A percentile compares a stretch with the other conserved stretches of the same genome.
These are phyloP conservation scores for Globisporangium okanoganense DNA, from an alignment of 352 stramenopile species.

Conservation along the genomic window DNA sequence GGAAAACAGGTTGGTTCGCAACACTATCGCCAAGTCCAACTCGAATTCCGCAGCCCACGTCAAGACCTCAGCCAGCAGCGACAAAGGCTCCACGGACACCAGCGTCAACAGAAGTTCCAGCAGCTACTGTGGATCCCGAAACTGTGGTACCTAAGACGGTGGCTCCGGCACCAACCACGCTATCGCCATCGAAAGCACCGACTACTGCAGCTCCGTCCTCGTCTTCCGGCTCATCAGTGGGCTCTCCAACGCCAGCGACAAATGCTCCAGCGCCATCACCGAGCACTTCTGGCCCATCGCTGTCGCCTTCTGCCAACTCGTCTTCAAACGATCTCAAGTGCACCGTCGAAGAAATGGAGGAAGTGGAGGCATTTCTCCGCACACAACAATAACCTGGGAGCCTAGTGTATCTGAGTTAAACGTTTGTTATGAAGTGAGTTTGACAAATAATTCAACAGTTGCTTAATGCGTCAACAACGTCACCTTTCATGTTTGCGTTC, in stretches of 20 bases:
- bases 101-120: not conserved
- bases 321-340: slow-evolving; percentile 12
- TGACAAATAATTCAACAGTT: not conserved
- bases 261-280: not conserved
- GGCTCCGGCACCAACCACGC: not conserved
- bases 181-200: not conserved
- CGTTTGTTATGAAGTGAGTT: slow-evolving; percentile 1
- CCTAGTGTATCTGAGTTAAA: not conserved
- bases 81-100: not conserved
- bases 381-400: slow-evolving; percentile 1
- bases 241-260: not conserved
- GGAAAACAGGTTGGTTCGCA: not conserved
- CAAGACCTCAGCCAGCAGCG: not conserved
- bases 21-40: not conserved
- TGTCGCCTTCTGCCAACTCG: not conserved
- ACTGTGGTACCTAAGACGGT: not conserved
- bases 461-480: not conserved
- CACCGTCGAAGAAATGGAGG: slow-evolving; percentile 16
- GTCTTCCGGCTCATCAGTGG: not conserved
- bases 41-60: not conserved
- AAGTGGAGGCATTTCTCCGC: slow-evolving; percentile 16
- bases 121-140: not conserved
- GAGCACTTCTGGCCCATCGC: not conserved
- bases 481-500: not conserved
- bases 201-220: not conserved